phyloP scores from a whole-genome alignment of 352 stramenopile genomes.

The Phytophthora citricola region DNA sequence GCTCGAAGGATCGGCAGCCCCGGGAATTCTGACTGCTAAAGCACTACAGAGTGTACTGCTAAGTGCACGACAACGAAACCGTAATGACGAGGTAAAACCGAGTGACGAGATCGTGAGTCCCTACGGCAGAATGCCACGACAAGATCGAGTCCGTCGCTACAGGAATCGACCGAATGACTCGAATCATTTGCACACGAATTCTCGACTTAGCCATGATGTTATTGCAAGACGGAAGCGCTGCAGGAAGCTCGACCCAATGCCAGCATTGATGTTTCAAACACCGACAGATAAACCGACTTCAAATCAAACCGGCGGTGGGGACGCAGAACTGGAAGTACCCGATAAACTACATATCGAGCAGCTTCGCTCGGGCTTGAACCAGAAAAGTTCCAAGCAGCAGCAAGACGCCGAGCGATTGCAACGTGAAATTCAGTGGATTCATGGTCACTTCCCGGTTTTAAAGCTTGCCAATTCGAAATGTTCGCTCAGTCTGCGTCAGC shows the following conservation, averaged over 20 bases:
- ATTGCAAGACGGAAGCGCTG: constrained; percentile 13
- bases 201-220: constrained; percentile 4
- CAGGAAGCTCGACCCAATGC: constrained; percentile 28
- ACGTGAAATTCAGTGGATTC: constrained; percentile 69
- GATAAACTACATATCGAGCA: constrained; percentile 14
- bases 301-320: constrained; percentile 23
- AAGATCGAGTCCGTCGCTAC: constrained; percentile 5
- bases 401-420: constrained; percentile 30
- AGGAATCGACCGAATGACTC: constrained; percentile 3
- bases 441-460: constrained; percentile 60
- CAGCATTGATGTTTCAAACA: neutral
- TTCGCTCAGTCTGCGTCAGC: constrained; percentile 46
- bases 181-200: neutral
- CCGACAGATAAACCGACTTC: neutral
- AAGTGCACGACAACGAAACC: constrained; percentile 6
- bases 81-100: neutral
- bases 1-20: neutral
- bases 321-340: neutral
- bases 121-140: constrained; percentile 22
- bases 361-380: constrained; percentile 21
- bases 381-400: constrained; percentile 12
- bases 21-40: constrained; percentile 39
- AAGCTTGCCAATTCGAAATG: constrained; percentile 55
- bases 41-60: constrained; percentile 25
- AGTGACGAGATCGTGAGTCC: constrained; percentile 24